Base-by-base conservation (phyloP, 2,329 filamentous ascomycete genomes). In the Fusarium cicatricum region DNA sequence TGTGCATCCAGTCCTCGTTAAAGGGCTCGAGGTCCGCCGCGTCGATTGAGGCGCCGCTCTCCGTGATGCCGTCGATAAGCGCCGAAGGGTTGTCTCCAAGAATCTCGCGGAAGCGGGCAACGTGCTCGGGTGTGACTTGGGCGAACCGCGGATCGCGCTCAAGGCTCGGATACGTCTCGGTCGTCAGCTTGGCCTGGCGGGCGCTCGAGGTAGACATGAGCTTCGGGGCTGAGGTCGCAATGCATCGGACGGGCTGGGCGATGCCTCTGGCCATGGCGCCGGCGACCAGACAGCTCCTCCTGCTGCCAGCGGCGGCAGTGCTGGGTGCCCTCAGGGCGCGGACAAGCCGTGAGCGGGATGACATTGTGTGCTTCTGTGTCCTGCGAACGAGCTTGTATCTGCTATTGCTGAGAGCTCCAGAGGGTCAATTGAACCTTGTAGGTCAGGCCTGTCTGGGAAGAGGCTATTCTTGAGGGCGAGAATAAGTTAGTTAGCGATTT, bases 1-100 rank as follows among this genome's bases (percentile, higher is more conserved):
- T 99, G 76, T 91, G 89, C 93, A 99, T 97, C 95, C 96, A 99
- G 78, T 99, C 95, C 72, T 88, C 87, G 77, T 99, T 99, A 83
- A 92, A 99, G 8, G 90, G 85, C 72, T 95, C 91, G 63, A 98
- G 83, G 72, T 98, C 95, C 68, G 91, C 90, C n/a, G 87, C 74
- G 26, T 78, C 87, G 74, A 93, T 86, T 23, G 60, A 55, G 12
- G 87, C 73, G 23, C 77, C 86, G 75, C 92, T 87, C 21, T 60
- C 62, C 4, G 87, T 91, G 49, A 97, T 83, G 44, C 91, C 91
- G 72, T 97, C 93, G 58, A 98, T 85, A 45, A 97, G 82, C 2
- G 92, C 92, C 31, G 90, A 90, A 19, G 66, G 60, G 31, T 89
- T 86, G 42, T 85, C 83, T 50, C 92, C 91, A 29, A 99, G 83